Evolutionary conservation across 129 eudicot species (phyloP).

Genomic region (Tagetes erecta): DNA sequence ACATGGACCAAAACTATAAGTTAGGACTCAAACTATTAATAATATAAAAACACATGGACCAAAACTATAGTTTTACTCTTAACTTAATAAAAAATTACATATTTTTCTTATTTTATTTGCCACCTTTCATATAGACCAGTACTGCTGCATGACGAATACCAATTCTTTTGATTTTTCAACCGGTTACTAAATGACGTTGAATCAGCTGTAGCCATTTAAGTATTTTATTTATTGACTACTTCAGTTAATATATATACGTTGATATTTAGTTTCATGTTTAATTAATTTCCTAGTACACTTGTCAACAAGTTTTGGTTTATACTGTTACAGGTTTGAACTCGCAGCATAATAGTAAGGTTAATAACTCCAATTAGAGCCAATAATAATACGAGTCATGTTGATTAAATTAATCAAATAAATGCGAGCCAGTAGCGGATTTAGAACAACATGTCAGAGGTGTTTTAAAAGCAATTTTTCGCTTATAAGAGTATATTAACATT

Average conservation of each 20-base stretch:
- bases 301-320: background rate
- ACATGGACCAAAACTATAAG: too few relatives aligned
- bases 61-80: too few relatives aligned
- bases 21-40: too few relatives aligned
- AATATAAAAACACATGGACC: too few relatives aligned
- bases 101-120: background rate
- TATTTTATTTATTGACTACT: background rate
- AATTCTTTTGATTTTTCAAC: conserved; percentile 14
- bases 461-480: too few relatives aligned
- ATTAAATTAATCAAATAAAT: too few relatives aligned
- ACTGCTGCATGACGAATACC: conserved; percentile 13
- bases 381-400: too few relatives aligned
- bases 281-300: background rate
- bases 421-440: too few relatives aligned
- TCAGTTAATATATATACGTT: background rate
- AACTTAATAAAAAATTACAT: background rate
- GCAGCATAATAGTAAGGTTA: background rate
- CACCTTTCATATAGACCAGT: conserved; percentile 25
- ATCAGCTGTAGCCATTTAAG: background rate
- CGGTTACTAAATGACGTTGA: background rate
- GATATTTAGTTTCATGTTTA: background rate
- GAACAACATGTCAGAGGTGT: too few relatives aligned
- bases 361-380: too few relatives aligned
- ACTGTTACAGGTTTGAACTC: background rate
- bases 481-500: too few relatives aligned